phyloP scores from a whole-genome alignment of 139 green algal genomes.

The Chlorella sorokiniana region DNA sequence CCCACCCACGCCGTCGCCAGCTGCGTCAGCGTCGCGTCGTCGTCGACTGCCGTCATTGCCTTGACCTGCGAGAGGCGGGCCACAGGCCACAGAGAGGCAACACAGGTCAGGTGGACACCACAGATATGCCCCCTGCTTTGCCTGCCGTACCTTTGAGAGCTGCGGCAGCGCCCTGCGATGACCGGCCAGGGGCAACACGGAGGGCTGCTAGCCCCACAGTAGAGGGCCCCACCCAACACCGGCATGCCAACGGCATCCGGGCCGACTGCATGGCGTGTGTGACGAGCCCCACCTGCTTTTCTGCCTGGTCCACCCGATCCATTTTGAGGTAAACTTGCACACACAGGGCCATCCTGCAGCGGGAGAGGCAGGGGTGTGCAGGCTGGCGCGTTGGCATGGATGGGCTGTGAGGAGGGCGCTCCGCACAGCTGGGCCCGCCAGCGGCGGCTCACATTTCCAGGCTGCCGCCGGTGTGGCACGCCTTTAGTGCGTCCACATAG shows the following conservation, averaged over 20 bases:
- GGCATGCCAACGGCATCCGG: not conserved
- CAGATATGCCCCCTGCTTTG: too few species aligned
- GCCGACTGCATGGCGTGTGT: not conserved
- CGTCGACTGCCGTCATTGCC: constrained; percentile 89
- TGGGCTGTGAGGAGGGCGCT: not conserved
- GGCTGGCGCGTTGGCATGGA: not conserved
- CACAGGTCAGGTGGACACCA: too few species aligned
- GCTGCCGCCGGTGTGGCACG: constrained; percentile 68
- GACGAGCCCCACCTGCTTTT: constrained; percentile 65
- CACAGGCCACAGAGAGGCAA: too few species aligned
- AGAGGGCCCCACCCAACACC: not conserved
- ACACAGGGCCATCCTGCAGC: constrained; percentile 68
- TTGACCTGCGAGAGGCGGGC: constrained; percentile 40
- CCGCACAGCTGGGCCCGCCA: not conserved
- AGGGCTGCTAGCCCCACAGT: not conserved
- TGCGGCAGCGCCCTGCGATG: too few species aligned
- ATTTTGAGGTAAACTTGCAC: constrained; percentile 90
- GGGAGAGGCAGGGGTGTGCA: not conserved
- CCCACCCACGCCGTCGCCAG: constrained; percentile 93
- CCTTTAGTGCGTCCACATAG: constrained; percentile 91
- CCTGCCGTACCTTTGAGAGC: too few species aligned
- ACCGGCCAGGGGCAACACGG: too few species aligned
- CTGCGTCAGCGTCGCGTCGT: constrained; percentile 96
- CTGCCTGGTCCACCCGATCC: constrained; percentile 90
- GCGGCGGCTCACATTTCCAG: constrained; percentile 79